Conservation (phyloP, 2,329 filamentous ascomycete species). For the Fusarium abutilonis region DNA sequence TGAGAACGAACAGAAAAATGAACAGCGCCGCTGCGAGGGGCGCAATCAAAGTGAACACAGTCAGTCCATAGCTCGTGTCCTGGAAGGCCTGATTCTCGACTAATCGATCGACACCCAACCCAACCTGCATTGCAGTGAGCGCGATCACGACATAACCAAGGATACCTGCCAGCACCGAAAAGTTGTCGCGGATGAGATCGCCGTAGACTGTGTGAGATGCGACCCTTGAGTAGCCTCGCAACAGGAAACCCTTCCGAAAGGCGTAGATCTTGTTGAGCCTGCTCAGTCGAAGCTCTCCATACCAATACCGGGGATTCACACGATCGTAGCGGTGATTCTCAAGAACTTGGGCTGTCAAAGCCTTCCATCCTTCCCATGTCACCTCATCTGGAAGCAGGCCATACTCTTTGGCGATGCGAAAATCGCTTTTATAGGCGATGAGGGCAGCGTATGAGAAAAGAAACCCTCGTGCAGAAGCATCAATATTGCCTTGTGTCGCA, state of each 20-base stretch:
- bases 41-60: constrained; percentile 29
- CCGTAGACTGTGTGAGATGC: constrained; percentile 33
- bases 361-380: constrained; percentile 53
- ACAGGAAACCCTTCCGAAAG: constrained; percentile 22
- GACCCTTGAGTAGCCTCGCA: constrained; percentile 33
- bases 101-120: constrained; percentile 17
- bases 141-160: constrained; percentile 36
- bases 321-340: constrained; percentile 44
- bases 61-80: constrained; percentile 27
- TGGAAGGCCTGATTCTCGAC: constrained; percentile 15
- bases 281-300: constrained; percentile 55
- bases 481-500: constrained; percentile 12
- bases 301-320: constrained; percentile 52
- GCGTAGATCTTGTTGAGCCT: constrained; percentile 50
- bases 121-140: constrained; percentile 34
- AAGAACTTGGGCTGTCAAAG: constrained; percentile 40
- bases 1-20: constrained; percentile 29
- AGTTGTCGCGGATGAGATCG: constrained; percentile 32
- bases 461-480: constrained; percentile 50
- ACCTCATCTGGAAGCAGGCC: constrained; percentile 50
- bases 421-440: constrained; percentile 52
- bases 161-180: constrained; percentile 31
- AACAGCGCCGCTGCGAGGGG: constrained; percentile 22
- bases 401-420: constrained; percentile 50
- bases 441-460: constrained; percentile 53